Conservation (phyloP, 352 stramenopile genomes). For the Pythium diclinum region DNA sequence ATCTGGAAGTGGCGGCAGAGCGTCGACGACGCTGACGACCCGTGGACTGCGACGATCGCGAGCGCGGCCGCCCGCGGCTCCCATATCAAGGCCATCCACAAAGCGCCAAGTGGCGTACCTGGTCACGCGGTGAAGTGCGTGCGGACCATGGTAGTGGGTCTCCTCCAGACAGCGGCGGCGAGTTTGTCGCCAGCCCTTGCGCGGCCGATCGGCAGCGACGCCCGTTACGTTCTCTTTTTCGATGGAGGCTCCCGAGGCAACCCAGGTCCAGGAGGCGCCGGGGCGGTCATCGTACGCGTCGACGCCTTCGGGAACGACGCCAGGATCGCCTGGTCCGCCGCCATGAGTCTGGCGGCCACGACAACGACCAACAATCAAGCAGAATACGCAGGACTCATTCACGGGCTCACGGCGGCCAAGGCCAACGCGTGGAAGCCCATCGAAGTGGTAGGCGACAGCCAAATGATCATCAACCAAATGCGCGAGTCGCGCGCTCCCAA, state of each 20-base stretch:
- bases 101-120: no score
- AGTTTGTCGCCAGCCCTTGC: no score
- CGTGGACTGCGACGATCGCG: background rate
- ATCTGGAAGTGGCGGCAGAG: slow-evolving; percentile 10
- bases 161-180: no score
- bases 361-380: slow-evolving; percentile 17
- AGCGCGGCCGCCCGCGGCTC: background rate
- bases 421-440: background rate
- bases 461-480: slow-evolving; percentile 11
- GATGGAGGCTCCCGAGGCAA: slow-evolving; percentile 6
- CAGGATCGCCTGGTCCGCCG: background rate
- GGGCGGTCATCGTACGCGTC: background rate
- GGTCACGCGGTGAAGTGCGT: no score
- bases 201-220: background rate
- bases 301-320: background rate
- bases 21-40: background rate
- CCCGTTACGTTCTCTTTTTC: slow-evolving; percentile 8
- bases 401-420: slow-evolving; percentile 1
- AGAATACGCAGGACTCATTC: slow-evolving; percentile 7
- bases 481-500: background rate
- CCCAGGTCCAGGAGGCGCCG: slow-evolving; percentile 3
- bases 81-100: background rate
- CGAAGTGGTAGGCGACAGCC: slow-evolving; percentile 12
- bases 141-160: no score
- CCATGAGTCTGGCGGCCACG: background rate